Conservation (phyloP, 768 basidiomycete species). For the Amylocystis lapponica region DNA sequence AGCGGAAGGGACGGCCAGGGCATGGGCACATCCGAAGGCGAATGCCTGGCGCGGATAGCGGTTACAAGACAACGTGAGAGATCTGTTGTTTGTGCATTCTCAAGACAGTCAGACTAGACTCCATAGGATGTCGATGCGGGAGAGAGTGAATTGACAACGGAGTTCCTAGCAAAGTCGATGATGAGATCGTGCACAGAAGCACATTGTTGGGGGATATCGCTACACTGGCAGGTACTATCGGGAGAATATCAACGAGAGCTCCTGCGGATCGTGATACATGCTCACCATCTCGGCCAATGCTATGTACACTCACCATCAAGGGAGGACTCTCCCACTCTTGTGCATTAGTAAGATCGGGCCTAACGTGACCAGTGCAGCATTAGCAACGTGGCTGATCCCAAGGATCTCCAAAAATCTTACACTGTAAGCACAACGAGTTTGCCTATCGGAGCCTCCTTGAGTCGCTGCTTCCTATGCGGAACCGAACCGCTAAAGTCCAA, state of each 20-base stretch:
- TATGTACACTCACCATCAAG: constrained; percentile 38
- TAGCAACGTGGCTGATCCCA: neutral
- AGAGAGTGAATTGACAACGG: constrained; percentile 16
- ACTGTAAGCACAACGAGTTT: constrained; percentile 44
- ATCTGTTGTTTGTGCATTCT: constrained; percentile 6
- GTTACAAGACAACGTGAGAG: constrained; percentile 21
- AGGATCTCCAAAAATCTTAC: too few relatives aligned
- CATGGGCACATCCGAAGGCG: constrained; percentile 59
- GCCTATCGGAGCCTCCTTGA: constrained; percentile 42
- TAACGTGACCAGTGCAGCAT: too few relatives aligned
- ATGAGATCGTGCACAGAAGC: constrained; percentile 50
- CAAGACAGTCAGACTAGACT: constrained; percentile 3
- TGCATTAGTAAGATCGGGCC: too few relatives aligned
- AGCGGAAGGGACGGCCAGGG: constrained; percentile 39
- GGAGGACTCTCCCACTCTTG: constrained; percentile 45
- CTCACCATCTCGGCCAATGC: constrained; percentile 38
- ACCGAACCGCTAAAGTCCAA: constrained; percentile 41
- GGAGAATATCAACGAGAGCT: neutral
- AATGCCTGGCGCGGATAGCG: constrained; percentile 45
- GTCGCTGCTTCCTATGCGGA: constrained; percentile 24
- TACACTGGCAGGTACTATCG: constrained; percentile 52
- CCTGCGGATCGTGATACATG: neutral
- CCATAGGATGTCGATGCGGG: constrained; percentile 7
- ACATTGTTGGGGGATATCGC: constrained; percentile 53
- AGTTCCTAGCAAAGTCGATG: constrained; percentile 23